Percentiles rank a stretch among this genome's conserved stretches.
Evolutionary conservation across 2,329 filamentous ascomycete species (phyloP).

Genomic region (Colletotrichum orbiculare): DNA sequence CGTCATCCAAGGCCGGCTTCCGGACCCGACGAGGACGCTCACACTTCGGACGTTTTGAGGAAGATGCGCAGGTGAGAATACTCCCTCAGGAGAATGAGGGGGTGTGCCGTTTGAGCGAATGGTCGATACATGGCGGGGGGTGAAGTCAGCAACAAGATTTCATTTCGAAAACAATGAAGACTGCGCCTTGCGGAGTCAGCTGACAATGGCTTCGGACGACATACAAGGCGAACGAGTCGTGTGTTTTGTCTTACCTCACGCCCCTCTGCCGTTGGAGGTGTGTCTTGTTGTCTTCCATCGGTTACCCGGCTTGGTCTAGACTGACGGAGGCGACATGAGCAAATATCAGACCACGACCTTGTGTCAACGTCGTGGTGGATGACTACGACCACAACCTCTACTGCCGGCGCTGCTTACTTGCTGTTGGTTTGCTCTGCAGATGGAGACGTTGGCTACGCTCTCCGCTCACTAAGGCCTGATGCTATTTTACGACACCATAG

Average conservation of each 20-base stretch:
- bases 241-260: too few species aligned
- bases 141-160: not conserved
- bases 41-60: conserved; percentile 31
- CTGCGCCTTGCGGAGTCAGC: conserved; percentile 19
- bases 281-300: not conserved
- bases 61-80: conserved; percentile 1
- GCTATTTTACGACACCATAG: not conserved
- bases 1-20: conserved; percentile 24
- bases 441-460: too few species aligned
- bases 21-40: conserved; percentile 15
- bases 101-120: not conserved
- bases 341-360: not conserved
- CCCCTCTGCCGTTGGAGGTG: not conserved
- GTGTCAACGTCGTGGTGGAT: too few species aligned
- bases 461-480: too few species aligned
- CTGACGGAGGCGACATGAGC: not conserved
- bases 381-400: too few species aligned
- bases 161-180: not conserved
- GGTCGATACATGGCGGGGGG: not conserved
- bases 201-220: conserved; percentile 16
- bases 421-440: not conserved
- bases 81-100: too few species aligned
- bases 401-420: not conserved
- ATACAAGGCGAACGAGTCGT: not conserved
- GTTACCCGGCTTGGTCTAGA: not conserved